Conservation (phyloP, 2,329 filamentous ascomycete genomes). For the Aspergillus sp. region DNA sequence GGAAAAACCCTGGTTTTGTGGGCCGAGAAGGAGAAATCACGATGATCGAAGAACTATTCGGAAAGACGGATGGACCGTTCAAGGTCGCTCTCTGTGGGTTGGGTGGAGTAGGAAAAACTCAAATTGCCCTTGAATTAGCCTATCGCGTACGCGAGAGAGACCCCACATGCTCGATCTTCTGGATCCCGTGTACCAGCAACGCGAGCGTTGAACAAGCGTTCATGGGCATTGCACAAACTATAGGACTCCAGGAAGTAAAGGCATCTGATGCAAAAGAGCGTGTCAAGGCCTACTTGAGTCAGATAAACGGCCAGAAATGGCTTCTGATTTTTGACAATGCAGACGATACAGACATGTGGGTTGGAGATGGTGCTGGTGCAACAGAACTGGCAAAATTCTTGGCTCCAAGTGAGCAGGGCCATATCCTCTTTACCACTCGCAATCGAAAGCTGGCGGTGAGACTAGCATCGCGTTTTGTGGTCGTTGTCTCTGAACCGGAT, state of each 20-base stretch:
- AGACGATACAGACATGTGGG: conserved; percentile 27
- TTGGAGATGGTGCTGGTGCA: background rate
- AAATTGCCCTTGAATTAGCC: conserved; percentile 32
- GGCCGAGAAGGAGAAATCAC: background rate
- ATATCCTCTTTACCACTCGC: conserved; percentile 35
- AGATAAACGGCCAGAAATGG: conserved; percentile 20
- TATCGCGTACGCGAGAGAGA: conserved; percentile 20
- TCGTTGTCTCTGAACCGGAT: background rate
- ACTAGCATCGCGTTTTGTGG: conserved; percentile 16
- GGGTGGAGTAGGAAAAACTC: conserved; percentile 28
- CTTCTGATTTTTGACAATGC: conserved; percentile 32
- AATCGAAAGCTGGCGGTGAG: conserved; percentile 24
- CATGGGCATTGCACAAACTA: conserved; percentile 12
- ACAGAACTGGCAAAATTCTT: conserved; percentile 17
- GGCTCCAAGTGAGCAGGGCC: conserved; percentile 26
- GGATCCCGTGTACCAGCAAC: conserved; percentile 32
- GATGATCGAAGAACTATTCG: background rate
- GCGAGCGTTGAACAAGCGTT: conserved; percentile 23
- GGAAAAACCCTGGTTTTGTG: background rate
- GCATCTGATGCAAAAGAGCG: conserved; percentile 11
- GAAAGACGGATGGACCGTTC: background rate
- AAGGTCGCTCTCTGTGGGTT: conserved; percentile 15
- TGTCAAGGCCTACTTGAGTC: conserved; percentile 20
- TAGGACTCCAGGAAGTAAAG: conserved; percentile 13
- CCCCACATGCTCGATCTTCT: conserved; percentile 30